These are phyloP conservation scores for Claviceps sp. DNA, from an alignment of 2,329 filamentous ascomycete genomes.

Conservation along the genomic window DNA sequence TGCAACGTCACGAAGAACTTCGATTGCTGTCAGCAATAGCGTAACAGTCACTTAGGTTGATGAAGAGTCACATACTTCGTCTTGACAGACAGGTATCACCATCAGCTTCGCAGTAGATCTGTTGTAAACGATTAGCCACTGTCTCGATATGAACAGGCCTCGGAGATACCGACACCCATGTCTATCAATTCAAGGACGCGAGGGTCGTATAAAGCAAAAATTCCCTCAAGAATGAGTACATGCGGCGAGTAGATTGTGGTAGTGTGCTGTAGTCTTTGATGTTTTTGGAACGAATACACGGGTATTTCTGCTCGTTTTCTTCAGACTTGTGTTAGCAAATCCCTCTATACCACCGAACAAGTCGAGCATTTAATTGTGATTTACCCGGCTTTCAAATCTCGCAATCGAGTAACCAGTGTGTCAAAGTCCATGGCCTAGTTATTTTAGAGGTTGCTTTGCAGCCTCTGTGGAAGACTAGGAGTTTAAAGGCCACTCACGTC, in stretches of 20 bases:
- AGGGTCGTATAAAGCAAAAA: conserved; percentile 83
- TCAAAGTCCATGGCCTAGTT: conserved; percentile 80
- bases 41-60: not conserved
- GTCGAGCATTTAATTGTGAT: conserved; percentile 11
- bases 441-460: not conserved
- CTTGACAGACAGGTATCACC: conserved; percentile 84
- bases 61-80: conserved; percentile 46
- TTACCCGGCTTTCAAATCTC: conserved; percentile 85
- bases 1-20: conserved; percentile 75
- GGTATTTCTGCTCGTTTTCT: conserved; percentile 85
- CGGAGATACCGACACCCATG: conserved; percentile 51
- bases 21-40: conserved; percentile 4
- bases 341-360: not conserved
- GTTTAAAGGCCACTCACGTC: conserved; percentile 31
- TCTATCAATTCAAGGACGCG: conserved; percentile 78
- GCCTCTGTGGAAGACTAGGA: not conserved
- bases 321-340: conserved; percentile 1
- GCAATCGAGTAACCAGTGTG: conserved; percentile 62
- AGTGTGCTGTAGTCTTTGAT: conserved; percentile 65
- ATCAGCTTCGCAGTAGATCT: conserved; percentile 95
- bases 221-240: conserved; percentile 89
- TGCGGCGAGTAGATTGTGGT: conserved; percentile 92
- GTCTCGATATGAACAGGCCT: not conserved
- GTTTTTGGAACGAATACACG: conserved; percentile 88
- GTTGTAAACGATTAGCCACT: conserved; percentile 3